These are phyloP conservation scores for Fusarium euwallaceae DNA, from an alignment of 2,329 filamentous ascomycete genomes.

Conservation along the genomic window DNA sequence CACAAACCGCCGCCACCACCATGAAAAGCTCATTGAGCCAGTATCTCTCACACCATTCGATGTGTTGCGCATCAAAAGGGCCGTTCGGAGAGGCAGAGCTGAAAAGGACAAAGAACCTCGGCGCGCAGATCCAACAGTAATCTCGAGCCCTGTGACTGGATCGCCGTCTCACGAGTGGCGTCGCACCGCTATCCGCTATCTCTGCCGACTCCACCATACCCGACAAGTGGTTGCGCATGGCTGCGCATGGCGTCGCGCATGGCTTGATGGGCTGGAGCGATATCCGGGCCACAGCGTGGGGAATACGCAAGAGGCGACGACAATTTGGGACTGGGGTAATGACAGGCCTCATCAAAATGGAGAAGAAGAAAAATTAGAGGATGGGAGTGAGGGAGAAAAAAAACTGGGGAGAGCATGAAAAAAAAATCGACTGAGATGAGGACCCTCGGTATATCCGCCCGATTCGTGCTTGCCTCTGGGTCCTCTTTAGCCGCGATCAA, in stretches of 20 bases:
- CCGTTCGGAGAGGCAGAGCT: constrained; percentile 1
- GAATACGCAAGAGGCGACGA: constrained; percentile 25
- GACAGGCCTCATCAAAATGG: constrained; percentile 17
- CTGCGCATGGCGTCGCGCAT: constrained; percentile 29
- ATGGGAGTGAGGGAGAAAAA: constrained; percentile 9
- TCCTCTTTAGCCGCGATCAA: constrained; percentile 27
- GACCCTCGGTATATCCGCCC: constrained; percentile 36
- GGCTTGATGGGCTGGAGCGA: constrained; percentile 27
- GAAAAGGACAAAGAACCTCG: not conserved
- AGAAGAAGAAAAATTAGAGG: not conserved
- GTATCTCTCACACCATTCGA: constrained; percentile 21
- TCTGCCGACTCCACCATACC: constrained; percentile 38
- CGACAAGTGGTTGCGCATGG: constrained; percentile 25
- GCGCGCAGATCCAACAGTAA: constrained; percentile 9
- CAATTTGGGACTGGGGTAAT: constrained; percentile 29
- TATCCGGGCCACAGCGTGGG: constrained; percentile 30
- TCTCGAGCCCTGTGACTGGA: constrained; percentile 29
- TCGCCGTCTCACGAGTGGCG: constrained; percentile 24
- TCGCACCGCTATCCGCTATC: constrained; percentile 37
- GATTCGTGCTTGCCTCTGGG: constrained; percentile 33
- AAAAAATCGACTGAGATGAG: constrained; percentile 28
- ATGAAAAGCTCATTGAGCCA: constrained; percentile 24
- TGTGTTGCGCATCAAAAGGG: constrained; percentile 8
- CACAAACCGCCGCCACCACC: constrained; percentile 19
- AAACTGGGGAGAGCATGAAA: constrained; percentile 30